These are phyloP conservation scores for Diaporthe australafricana DNA, from an alignment of 2,329 filamentous ascomycete species.

Conservation along the genomic window DNA sequence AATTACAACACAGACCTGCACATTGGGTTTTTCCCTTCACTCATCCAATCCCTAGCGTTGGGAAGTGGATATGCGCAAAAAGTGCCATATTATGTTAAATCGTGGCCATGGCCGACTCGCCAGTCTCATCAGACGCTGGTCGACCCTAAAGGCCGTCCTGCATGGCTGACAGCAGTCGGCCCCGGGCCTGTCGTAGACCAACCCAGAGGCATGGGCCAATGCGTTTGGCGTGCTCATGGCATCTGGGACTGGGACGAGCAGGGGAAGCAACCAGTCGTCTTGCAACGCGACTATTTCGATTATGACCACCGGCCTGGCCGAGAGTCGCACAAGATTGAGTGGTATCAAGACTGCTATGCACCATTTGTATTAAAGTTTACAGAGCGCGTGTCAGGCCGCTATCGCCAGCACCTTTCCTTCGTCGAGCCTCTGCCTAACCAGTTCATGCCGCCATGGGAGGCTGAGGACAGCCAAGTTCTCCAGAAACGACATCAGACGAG, in stretches of 20 bases:
- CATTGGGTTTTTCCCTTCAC: conserved; percentile 53
- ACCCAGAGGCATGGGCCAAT: conserved; percentile 46
- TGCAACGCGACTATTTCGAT: conserved; percentile 50
- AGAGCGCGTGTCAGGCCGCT: conserved; percentile 47
- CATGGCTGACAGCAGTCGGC: conserved; percentile 45
- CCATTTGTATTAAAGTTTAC: conserved; percentile 53
- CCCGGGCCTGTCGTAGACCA: conserved; percentile 38
- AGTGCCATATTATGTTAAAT: conserved; percentile 53
- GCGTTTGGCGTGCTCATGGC: conserved; percentile 54
- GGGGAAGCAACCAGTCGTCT: conserved; percentile 44
- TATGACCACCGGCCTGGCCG: conserved; percentile 51
- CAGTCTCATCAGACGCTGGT: conserved; percentile 49
- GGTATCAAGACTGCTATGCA: conserved; percentile 56
- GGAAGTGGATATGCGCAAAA: conserved; percentile 53
- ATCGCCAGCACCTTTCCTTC: conserved; percentile 48
- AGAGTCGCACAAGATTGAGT: conserved; percentile 51
- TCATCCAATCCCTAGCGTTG: conserved; percentile 52
- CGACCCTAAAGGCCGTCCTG: conserved; percentile 52
- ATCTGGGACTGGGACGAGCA: conserved; percentile 51
- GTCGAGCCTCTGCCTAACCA: conserved; percentile 56
- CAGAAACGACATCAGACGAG: conserved; percentile 42
- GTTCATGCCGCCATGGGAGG: conserved; percentile 52
- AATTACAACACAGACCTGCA: conserved; percentile 57
- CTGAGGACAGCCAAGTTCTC: conserved; percentile 38
- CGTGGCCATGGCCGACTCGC: conserved; percentile 55